Evolutionary conservation across 305 asterid species (phyloP).

Genomic region (Caryopteris hybrid): DNA sequence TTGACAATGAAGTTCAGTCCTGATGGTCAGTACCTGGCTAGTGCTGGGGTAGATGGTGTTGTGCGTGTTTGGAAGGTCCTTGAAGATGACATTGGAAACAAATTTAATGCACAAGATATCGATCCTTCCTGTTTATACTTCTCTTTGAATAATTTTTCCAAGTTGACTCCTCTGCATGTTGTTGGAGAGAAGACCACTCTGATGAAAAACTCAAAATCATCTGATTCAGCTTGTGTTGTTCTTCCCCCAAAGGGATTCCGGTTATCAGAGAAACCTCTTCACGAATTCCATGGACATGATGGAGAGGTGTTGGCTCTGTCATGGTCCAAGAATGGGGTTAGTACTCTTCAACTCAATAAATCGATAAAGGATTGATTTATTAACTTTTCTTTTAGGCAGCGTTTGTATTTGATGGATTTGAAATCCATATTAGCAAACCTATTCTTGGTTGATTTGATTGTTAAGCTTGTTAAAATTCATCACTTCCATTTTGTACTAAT

Average conservation of each 20-base stretch:
- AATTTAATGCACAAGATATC: constrained; percentile 32
- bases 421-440: too few relatives aligned
- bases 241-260: constrained; percentile 67
- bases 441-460: too few relatives aligned
- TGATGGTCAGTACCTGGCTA: constrained; percentile 73
- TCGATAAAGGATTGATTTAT: too few relatives aligned
- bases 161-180: constrained; percentile 38
- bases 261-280: constrained; percentile 70
- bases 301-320: constrained; percentile 78
- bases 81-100: constrained; percentile 44
- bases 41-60: constrained; percentile 79
- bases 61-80: constrained; percentile 85
- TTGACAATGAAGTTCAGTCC: constrained; percentile 79
- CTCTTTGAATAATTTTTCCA: constrained; percentile 46
- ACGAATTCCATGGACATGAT: constrained; percentile 68
- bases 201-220: constrained; percentile 37
- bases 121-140: constrained; percentile 64
- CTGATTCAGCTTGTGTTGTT: constrained; percentile 68
- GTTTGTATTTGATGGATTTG: too few relatives aligned
- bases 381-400: too few relatives aligned
- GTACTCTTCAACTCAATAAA: too few relatives aligned
- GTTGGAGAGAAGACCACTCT: constrained; percentile 30
- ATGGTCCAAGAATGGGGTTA: constrained; percentile 81
- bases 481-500: too few relatives aligned
- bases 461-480: too few relatives aligned